Conservation (phyloP, 208 protist genomes). For the Eutreptiella sp. region DNA sequence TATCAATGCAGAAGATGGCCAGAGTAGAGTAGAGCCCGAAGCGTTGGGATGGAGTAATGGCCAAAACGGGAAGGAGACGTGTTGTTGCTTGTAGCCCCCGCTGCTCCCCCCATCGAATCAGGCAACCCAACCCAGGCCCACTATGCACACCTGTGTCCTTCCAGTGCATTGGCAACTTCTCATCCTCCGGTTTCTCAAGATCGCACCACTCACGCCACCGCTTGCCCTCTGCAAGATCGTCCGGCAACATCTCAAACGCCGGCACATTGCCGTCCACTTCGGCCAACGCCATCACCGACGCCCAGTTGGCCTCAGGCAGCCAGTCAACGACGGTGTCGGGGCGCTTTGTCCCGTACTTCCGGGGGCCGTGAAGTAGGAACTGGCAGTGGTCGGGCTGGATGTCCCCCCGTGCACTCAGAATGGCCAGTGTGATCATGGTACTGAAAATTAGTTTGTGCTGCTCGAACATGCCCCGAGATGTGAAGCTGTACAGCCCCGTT, state of each 20-base stretch:
- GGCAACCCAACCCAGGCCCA: too few relatives aligned
- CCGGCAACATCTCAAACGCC: conserved; percentile 19
- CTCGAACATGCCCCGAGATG: conserved; percentile 25
- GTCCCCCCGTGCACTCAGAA: conserved; percentile 11
- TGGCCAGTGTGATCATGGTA: conserved; percentile 24
- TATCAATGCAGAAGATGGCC: too few relatives aligned
- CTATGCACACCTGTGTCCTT: conserved; percentile 50
- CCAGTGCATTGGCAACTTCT: conserved; percentile 64
- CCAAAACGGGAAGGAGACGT: too few relatives aligned
- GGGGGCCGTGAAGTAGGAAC: conserved; percentile 8
- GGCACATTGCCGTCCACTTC: conserved; percentile 8
- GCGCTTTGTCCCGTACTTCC: conserved; percentile 1
- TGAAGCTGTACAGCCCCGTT: conserved; percentile 20
- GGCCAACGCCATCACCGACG: conserved; percentile 1
- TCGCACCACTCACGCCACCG: conserved; percentile 30
- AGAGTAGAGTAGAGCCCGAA: too few relatives aligned
- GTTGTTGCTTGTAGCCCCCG: too few relatives aligned
- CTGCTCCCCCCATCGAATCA: too few relatives aligned
- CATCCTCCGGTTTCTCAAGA: conserved; percentile 48
- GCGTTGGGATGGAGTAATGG: too few relatives aligned
- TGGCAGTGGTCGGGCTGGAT: conserved; percentile 1
- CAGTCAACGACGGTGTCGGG: conserved; percentile 26
- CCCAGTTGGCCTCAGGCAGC: conserved; percentile 4
- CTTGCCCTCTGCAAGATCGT: conserved; percentile 20
- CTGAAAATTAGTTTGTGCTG: conserved; percentile 24